These are phyloP conservation scores for Globisporangium cylindrosporum DNA, from an alignment of 352 stramenopile genomes.

Conservation along the genomic window DNA sequence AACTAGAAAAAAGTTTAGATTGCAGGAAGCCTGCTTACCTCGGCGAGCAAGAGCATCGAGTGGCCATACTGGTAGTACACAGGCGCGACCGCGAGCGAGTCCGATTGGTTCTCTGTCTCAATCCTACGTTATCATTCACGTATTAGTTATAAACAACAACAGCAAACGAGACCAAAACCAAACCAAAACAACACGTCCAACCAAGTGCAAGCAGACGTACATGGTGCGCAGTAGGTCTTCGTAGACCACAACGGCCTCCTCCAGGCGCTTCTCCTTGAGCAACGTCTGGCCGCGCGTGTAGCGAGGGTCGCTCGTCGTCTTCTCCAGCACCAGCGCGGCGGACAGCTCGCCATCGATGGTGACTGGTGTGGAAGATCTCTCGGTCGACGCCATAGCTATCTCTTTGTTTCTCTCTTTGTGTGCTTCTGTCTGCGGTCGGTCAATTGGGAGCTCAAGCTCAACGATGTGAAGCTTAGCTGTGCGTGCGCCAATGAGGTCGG, in stretches of 20 bases:
- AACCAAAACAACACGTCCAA: background rate
- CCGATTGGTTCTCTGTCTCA: constrained; percentile 65
- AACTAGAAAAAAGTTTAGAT: constrained; percentile 4
- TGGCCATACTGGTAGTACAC: constrained; percentile 87
- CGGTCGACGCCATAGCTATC: constrained; percentile 3
- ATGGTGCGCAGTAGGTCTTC: constrained; percentile 78
- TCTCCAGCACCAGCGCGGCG: constrained; percentile 34
- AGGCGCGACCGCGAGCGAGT: constrained; percentile 59
- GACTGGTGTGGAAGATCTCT: background rate
- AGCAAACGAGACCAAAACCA: no score
- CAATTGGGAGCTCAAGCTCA: background rate
- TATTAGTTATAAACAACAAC: background rate
- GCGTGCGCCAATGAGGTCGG: background rate
- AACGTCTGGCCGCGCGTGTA: constrained; percentile 67
- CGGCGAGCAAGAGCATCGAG: constrained; percentile 66
- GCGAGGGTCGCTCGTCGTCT: constrained; percentile 67
- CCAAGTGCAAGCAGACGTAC: constrained; percentile 27
- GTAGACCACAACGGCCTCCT: constrained; percentile 75
- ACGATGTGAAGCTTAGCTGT: background rate
- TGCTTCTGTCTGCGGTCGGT: background rate
- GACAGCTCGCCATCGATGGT: background rate
- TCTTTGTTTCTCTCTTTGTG: background rate
- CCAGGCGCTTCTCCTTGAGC: constrained; percentile 77
- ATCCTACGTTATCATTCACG: constrained; percentile 25
- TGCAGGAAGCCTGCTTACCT: constrained; percentile 23